A percentile compares a stretch with the other conserved stretches of the same genome.
Evolutionary conservation across 371 early-diverging fungal genomes (phyloP).

Genomic region (Mortierella sp.): DNA sequence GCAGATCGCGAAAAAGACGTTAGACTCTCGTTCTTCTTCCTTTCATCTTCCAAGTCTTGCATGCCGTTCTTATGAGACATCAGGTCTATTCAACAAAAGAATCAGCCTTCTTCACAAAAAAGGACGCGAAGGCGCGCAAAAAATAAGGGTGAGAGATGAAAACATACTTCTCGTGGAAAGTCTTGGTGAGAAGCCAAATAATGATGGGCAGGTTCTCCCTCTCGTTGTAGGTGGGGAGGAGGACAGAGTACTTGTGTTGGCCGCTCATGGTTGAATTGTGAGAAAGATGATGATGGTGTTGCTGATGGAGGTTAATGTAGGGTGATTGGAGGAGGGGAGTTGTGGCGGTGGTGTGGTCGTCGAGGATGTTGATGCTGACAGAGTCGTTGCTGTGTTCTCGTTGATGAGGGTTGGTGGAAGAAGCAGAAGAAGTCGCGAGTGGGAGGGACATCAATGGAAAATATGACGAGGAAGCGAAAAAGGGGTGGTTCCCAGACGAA

Average conservation of each 20-base stretch:
- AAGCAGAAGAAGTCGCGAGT: slow-evolving; percentile 2
- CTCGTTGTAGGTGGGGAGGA: slow-evolving; percentile 99
- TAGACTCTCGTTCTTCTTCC: slow-evolving; percentile 19
- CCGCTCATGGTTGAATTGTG: slow-evolving; percentile 28
- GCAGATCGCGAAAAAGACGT: not conserved
- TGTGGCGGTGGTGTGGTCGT: slow-evolving; percentile 27
- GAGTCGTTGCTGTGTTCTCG: slow-evolving; percentile 26
- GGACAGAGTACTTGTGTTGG: slow-evolving; percentile 85
- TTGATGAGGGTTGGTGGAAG: slow-evolving; percentile 17
- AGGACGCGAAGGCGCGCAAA: not conserved
- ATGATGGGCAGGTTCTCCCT: slow-evolving; percentile 97
- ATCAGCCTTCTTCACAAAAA: not conserved
- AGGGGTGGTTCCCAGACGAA: not conserved
- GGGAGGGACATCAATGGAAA: slow-evolving; percentile 6
- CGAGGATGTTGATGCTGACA: slow-evolving; percentile 55
- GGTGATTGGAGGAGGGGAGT: slow-evolving; percentile 17
- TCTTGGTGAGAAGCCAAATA: slow-evolving; percentile 90
- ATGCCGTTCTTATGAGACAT: no score
- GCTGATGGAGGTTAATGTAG: not conserved
- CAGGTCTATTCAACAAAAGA: no score
- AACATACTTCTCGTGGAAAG: slow-evolving; percentile 83
- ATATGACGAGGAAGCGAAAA: not conserved
- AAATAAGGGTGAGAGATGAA: not conserved
- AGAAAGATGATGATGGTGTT: slow-evolving; percentile 19
- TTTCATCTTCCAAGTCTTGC: not conserved